These are phyloP conservation scores for Phellopilus nigrolimitatus DNA, from an alignment of 1,284 basidiomycete genomes.

Conservation along the genomic window DNA sequence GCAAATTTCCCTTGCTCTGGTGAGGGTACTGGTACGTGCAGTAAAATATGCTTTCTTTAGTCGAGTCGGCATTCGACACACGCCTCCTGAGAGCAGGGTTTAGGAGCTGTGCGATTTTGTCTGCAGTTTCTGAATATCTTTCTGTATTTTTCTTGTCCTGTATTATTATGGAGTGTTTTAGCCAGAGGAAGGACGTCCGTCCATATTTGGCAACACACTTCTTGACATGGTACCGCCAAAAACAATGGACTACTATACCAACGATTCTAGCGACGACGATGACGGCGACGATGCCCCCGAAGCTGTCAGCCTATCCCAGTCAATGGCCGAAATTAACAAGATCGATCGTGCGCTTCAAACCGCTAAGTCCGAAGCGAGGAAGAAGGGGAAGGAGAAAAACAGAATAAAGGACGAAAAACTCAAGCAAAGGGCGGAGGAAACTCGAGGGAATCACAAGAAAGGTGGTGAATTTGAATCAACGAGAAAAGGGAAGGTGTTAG, in stretches of 20 bases:
- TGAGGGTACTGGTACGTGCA: too few species aligned
- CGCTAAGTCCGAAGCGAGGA: conserved; percentile 33
- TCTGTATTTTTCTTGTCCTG: not conserved
- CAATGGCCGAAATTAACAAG: conserved; percentile 36
- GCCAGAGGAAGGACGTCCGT: too few species aligned
- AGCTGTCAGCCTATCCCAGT: conserved; percentile 36
- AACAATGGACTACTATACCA: not conserved
- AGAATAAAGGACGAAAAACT: conserved; percentile 39
- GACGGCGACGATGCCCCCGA: conserved; percentile 43
- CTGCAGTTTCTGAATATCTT: not conserved
- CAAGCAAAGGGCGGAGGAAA: conserved; percentile 40
- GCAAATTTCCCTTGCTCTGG: too few species aligned
- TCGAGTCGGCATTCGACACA: too few species aligned
- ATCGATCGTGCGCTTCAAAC: conserved; percentile 31
- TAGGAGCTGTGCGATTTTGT: too few species aligned
- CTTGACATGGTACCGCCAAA: not conserved
- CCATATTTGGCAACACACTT: not conserved
- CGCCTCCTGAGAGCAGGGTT: too few species aligned
- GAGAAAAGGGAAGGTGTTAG: conserved; percentile 20
- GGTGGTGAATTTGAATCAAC: conserved; percentile 18
- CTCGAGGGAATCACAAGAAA: conserved; percentile 25
- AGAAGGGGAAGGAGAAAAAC: conserved; percentile 37
- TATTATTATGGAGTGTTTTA: not conserved
- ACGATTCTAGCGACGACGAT: conserved; percentile 3
- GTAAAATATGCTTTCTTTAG: too few species aligned